A percentile compares a stretch with the other conserved stretches of the same genome.
These are phyloP conservation scores for Coemansia sp. DNA, from an alignment of 192 early-diverging fungal genomes.

Conservation along the genomic window DNA sequence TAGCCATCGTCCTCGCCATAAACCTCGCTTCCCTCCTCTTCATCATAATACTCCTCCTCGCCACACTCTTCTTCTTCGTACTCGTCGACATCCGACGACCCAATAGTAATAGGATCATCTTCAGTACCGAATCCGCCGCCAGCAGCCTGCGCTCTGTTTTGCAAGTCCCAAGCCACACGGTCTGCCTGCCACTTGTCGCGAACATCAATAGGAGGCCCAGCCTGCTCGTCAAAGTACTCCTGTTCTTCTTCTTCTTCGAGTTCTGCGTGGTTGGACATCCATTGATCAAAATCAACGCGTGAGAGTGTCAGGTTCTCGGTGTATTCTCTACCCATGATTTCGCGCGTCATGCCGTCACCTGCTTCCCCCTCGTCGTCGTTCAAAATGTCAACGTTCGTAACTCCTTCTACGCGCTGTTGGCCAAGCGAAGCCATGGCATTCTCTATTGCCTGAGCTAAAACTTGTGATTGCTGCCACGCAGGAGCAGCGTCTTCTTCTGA, in stretches of 20 bases:
- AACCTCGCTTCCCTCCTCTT: not conserved
- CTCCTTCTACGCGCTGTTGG: not conserved
- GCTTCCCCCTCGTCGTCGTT: not conserved
- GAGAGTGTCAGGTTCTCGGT: slow-evolving; percentile 22
- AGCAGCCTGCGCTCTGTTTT: not conserved
- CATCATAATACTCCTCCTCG: not conserved
- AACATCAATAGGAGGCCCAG: not conserved
- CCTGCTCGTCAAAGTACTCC: not conserved
- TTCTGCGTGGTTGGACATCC: slow-evolving; percentile 35
- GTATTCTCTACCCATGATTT: slow-evolving; percentile 23
- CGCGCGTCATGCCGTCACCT: slow-evolving; percentile 22
- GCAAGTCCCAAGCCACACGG: slow-evolving; percentile 5
- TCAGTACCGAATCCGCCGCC: not conserved
- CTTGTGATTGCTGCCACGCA: not conserved
- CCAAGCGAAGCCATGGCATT: slow-evolving; percentile 9
- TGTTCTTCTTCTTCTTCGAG: slow-evolving; percentile 17
- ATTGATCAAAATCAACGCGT: slow-evolving; percentile 38
- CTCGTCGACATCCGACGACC: slow-evolving; percentile 12
- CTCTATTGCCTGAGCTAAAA: slow-evolving; percentile 7
- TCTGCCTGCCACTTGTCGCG: slow-evolving; percentile 19
- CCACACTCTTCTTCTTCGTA: not conserved
- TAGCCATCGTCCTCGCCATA: not conserved
- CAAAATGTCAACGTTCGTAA: slow-evolving; percentile 4
- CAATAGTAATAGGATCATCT: slow-evolving; percentile 13
- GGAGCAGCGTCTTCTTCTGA: not conserved